Evolutionary conservation across 2,329 filamentous ascomycete genomes (phyloP), one percentile per base, ranked within the genome.

Genomic region (Talaromyces albobiverticillius): DNA sequence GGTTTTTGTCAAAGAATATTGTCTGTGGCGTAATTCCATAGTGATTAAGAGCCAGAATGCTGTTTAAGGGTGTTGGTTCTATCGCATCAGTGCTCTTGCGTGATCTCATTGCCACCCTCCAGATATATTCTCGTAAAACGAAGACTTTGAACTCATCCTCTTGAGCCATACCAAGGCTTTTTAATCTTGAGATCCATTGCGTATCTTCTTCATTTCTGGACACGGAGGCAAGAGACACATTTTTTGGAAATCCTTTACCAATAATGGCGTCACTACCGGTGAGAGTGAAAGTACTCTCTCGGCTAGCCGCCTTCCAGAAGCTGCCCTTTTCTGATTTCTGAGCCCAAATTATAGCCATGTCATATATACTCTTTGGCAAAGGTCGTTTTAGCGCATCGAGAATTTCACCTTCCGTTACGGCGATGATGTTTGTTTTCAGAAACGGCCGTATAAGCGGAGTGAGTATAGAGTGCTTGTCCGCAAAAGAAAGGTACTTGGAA

Each of bases 131-230:
- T 54, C 89, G 81, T 10, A 99, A 77, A 4, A 86, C 88, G 32
- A 97, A 76, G 2, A 99, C 75, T 69, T 99, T 97, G 66, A 88
- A 83, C 61, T 99, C 94, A 61, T 99, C 93, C 42, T 96, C 92
- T 1, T 79, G 66, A 1, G 80, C 77, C 76, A 99, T 84, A 0
- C 94, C 94, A 40, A 95, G 83, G 59, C 90, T 95, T 48, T 89
- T 84, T 46, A 99, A 74, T 59, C 90, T 88, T 13, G 82, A 79
- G n/a, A 99, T 76, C 92, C 94, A 97, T 61, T 91, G 84, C 58
- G 96, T 91, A 66, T 99, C 94, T 68, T 97, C 93, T 8, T 95
- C 91, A 61, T 92, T 96, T 65, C 85, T 92, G 0, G 82, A 74
- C 3, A 88, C 75, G 60, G 83, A 84, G 59, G 78, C 80, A 25